Percentiles rank a stretch among this genome's conserved stretches.
These are phyloP conservation scores for Schoenoplectus tabernaemontani DNA, from an alignment of 202 grass and related monocot genomes.

Conservation along the genomic window DNA sequence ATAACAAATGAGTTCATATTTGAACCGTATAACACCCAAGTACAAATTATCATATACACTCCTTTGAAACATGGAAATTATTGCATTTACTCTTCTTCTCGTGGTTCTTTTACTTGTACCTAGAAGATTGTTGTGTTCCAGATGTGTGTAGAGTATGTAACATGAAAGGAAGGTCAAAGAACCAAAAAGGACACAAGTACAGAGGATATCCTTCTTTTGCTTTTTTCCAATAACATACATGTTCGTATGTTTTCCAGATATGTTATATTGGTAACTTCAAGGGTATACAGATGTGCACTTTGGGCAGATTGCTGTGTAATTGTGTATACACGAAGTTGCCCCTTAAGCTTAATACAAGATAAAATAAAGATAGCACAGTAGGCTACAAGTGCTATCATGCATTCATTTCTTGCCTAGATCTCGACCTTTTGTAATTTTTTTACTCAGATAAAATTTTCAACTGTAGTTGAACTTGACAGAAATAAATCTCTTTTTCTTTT, in stretches of 20 bases:
- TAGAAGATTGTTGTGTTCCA: not conserved
- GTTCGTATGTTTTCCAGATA: not conserved
- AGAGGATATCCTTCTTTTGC: not conserved
- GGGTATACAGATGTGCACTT: not conserved
- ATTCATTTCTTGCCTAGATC: not conserved
- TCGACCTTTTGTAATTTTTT: not conserved
- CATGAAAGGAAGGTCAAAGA: not conserved
- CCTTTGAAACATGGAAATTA: not conserved
- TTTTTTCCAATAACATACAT: not conserved
- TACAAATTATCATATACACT: not conserved
- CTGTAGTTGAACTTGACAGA: not conserved
- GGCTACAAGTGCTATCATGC: not conserved
- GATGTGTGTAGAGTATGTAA: not conserved
- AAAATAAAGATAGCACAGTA: not conserved
- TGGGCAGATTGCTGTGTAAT: not conserved
- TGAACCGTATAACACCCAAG: not conserved
- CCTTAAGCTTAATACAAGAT: not conserved
- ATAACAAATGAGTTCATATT: not conserved
- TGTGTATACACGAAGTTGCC: not conserved
- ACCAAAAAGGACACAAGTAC: not conserved
- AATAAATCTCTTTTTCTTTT: conserved; percentile 13
- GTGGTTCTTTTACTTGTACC: not conserved
- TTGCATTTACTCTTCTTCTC: not conserved
- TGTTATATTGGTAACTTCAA: not conserved
- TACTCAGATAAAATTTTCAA: not conserved